phyloP scores from a whole-genome alignment of 192 early-diverging fungal genomes.

The Rhizoclosmatium sp. region DNA sequence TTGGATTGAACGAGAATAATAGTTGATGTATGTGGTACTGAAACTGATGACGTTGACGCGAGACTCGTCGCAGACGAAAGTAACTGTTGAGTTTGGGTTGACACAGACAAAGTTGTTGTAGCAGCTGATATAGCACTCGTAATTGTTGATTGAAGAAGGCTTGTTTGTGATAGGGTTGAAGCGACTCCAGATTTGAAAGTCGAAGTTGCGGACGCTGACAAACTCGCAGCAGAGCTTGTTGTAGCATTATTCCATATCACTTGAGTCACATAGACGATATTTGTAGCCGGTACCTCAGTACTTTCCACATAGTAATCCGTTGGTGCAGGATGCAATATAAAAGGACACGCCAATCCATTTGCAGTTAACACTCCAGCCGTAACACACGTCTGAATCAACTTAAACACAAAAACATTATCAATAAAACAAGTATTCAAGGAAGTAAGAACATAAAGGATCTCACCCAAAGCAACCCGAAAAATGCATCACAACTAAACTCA shows the following conservation, averaged over 20 bases:
- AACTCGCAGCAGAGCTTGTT: background rate
- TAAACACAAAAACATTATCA: background rate
- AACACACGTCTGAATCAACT: constrained; percentile 1
- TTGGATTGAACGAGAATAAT: constrained; percentile 4
- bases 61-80: background rate
- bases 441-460: background rate
- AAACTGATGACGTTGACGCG: background rate
- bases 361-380: background rate
- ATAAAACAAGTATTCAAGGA: too few relatives aligned
- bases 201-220: background rate
- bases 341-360: constrained; percentile 20
- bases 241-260: background rate
- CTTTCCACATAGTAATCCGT: background rate
- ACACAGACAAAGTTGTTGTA: background rate
- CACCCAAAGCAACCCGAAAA: constrained; percentile 12
- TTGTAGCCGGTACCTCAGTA: background rate
- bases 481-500: constrained; percentile 15
- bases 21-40: background rate
- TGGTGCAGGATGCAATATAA: constrained; percentile 8
- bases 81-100: background rate
- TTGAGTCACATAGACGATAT: background rate
- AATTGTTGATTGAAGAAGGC: background rate
- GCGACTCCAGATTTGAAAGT: background rate
- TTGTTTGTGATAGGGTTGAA: background rate
- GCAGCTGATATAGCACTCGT: background rate